Evolutionary conservation across 257 asterid genomes (phyloP).

Genomic region (Solanum virginianum): DNA sequence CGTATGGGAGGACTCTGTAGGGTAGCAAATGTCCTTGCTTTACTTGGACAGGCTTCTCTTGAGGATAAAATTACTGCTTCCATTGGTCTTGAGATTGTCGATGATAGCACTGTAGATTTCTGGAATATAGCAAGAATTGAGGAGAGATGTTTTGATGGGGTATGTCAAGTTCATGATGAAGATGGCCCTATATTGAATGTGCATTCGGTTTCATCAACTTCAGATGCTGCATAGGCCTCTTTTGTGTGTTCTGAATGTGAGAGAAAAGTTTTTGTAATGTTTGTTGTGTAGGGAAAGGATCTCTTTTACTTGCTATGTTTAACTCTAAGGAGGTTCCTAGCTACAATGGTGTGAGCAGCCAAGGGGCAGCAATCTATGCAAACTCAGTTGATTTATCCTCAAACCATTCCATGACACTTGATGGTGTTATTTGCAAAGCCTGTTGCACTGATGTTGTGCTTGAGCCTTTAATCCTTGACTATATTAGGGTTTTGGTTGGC

Average conservation of each 20-base stretch:
- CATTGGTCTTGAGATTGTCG: slow-evolving; percentile 63
- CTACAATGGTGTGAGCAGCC: slow-evolving; percentile 37
- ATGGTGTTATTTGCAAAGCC: slow-evolving; percentile 60
- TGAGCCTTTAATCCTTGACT: slow-evolving; percentile 67
- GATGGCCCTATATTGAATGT: slow-evolving; percentile 34
- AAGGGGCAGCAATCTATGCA: slow-evolving; percentile 63
- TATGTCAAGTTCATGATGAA: slow-evolving; percentile 66
- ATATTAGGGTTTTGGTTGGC: slow-evolving; percentile 69
- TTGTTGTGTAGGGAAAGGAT: slow-evolving; percentile 93
- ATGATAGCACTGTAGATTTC: slow-evolving; percentile 57
- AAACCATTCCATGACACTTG: slow-evolving; percentile 40
- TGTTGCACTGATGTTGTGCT: slow-evolving; percentile 80
- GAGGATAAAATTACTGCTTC: slow-evolving; percentile 82
- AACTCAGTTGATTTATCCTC: slow-evolving; percentile 51
- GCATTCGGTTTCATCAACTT: slow-evolving; percentile 24
- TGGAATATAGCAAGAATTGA: slow-evolving; percentile 73
- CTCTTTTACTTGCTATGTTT: slow-evolving; percentile 42
- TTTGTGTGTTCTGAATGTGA: slow-evolving; percentile 64
- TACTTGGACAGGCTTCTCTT: slow-evolving; percentile 71
- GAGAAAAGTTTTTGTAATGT: slow-evolving; percentile 66
- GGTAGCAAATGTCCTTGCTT: slow-evolving; percentile 55
- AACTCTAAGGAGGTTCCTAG: slow-evolving; percentile 47
- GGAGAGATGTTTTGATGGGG: slow-evolving; percentile 63
- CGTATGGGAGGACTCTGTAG: slow-evolving; percentile 58
- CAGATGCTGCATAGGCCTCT: slow-evolving; percentile 25